Evolutionary conservation across 441 rosid species (phyloP).

Genomic region (Raphanus hybrid): DNA sequence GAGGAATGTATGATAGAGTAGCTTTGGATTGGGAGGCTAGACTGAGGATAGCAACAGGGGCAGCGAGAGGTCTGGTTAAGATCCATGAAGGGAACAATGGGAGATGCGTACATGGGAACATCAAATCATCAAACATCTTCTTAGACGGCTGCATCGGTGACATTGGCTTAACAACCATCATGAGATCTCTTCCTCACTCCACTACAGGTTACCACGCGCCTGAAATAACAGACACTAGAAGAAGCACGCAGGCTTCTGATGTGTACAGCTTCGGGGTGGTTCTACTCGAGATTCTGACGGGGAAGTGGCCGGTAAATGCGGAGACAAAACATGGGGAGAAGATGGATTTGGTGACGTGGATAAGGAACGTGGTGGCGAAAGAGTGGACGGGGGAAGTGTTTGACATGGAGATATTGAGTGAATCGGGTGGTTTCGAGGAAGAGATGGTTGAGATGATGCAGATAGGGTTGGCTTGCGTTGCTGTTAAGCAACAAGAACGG

Average conservation of each 20-base stretch:
- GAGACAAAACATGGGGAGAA: slow-evolving; percentile 45
- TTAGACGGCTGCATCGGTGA: slow-evolving; percentile 76
- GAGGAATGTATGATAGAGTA: slow-evolving; percentile 56
- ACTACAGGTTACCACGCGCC: slow-evolving; percentile 67
- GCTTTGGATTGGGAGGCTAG: slow-evolving; percentile 76
- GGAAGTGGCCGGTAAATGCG: slow-evolving; percentile 68
- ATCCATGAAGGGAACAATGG: slow-evolving; percentile 92
- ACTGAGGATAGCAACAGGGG: slow-evolving; percentile 72
- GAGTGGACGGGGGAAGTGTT: slow-evolving; percentile 52
- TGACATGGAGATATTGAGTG: slow-evolving; percentile 35
- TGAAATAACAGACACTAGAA: slow-evolving; percentile 68
- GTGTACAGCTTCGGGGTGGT: slow-evolving; percentile 87
- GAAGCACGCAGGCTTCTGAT: slow-evolving; percentile 72
- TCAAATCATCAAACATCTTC: slow-evolving; percentile 91
- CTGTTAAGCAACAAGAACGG: slow-evolving; percentile 35
- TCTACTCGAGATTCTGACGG: slow-evolving; percentile 79
- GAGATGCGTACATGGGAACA: slow-evolving; percentile 77
- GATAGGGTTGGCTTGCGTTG: slow-evolving; percentile 43
- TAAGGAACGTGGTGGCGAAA: slow-evolving; percentile 69
- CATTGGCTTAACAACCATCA: slow-evolving; percentile 61
- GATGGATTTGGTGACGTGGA: slow-evolving; percentile 76
- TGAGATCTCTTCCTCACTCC: slow-evolving; percentile 54
- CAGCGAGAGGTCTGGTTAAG: slow-evolving; percentile 88
- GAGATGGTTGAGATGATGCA: slow-evolving; percentile 48
- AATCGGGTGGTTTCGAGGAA: slow-evolving; percentile 20